These are phyloP conservation scores for Coemansia sp. DNA, from an alignment of 192 early-diverging fungal species.

Conservation along the genomic window DNA sequence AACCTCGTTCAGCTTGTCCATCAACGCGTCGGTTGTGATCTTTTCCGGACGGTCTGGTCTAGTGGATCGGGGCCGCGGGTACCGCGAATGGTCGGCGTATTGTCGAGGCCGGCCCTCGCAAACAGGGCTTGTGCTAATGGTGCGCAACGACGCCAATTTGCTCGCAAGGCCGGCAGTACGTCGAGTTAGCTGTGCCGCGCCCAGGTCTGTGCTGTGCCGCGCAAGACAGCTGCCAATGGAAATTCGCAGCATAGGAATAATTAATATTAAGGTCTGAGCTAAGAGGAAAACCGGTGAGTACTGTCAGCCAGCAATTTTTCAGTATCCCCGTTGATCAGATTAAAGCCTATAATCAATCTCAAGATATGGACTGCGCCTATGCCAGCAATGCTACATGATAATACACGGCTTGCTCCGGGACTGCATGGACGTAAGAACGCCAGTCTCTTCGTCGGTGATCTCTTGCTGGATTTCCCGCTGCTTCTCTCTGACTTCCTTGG, in stretches of 20 bases:
- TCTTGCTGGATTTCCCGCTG: constrained; percentile 63
- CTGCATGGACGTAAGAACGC: constrained; percentile 55
- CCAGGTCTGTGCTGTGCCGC: background rate
- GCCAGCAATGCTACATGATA: constrained; percentile 16
- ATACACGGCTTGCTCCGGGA: constrained; percentile 26
- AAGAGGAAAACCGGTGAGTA: constrained; percentile 1
- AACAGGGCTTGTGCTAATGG: background rate
- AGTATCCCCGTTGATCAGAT: background rate
- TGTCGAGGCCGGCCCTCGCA: constrained; percentile 17
- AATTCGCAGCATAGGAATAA: constrained; percentile 26
- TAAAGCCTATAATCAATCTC: background rate
- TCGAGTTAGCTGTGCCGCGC: background rate
- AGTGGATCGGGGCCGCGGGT: constrained; percentile 29
- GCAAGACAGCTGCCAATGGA: constrained; percentile 5
- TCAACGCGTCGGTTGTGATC: constrained; percentile 19
- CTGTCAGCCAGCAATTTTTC: background rate
- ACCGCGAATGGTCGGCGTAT: constrained; percentile 30
- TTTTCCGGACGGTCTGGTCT: constrained; percentile 22
- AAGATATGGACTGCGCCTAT: no score
- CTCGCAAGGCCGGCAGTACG: background rate
- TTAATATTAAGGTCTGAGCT: background rate
- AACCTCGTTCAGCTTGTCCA: constrained; percentile 1
- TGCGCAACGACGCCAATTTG: constrained; percentile 1
- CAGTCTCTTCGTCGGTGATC: constrained; percentile 63
- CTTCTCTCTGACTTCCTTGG: constrained; percentile 72